Percentiles rank a stretch among this genome's conserved stretches.
These are phyloP conservation scores for Yarrowia osloensis DNA, from an alignment of 805 yeast species.

Conservation along the genomic window DNA sequence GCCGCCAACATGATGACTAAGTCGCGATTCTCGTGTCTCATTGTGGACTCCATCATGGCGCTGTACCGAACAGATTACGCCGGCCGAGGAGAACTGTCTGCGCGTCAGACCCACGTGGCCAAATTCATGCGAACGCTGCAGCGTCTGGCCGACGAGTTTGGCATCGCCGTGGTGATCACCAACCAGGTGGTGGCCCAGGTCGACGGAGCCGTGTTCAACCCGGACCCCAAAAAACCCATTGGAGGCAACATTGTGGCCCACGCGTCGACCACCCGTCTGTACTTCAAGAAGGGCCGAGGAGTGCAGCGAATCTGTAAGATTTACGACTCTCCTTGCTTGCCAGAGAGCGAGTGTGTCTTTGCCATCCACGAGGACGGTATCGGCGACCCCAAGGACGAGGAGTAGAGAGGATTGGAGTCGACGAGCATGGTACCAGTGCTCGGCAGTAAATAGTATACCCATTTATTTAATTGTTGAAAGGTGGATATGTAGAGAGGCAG, in stretches of 20 bases:
- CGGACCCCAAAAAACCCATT: conserved; percentile 97
- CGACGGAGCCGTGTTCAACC: conserved; percentile 83
- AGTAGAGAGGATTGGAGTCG: too few relatives aligned
- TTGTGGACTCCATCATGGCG: conserved; percentile 98
- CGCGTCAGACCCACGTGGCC: conserved; percentile 92
- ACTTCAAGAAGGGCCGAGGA: conserved; percentile 86
- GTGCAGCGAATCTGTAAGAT: conserved; percentile 93
- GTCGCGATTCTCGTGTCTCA: conserved; percentile 81
- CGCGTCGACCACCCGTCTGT: conserved; percentile 89
- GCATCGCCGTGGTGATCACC: conserved; percentile 92
- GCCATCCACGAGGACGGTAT: conserved; percentile 97
- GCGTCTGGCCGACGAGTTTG: conserved; percentile 94
- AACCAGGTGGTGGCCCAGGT: conserved; percentile 98
- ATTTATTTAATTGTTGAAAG: not conserved
- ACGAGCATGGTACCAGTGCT: too few relatives aligned
- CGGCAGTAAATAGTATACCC: not conserved
- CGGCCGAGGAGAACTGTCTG: conserved; percentile 94
- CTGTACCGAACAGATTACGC: conserved; percentile 90
- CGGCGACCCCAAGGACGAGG: conserved; percentile 90
- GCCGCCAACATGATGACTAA: conserved; percentile 97
- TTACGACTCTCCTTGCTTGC: conserved; percentile 94
- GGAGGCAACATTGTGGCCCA: conserved; percentile 99
- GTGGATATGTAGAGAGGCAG: too few relatives aligned
- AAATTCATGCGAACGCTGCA: conserved; percentile 89
- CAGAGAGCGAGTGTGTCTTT: conserved; percentile 92